Percentiles rank a stretch among this genome's conserved stretches.
phyloP scores from a whole-genome alignment of 164 flowering plant genomes.

The Liquidambar formosana region DNA sequence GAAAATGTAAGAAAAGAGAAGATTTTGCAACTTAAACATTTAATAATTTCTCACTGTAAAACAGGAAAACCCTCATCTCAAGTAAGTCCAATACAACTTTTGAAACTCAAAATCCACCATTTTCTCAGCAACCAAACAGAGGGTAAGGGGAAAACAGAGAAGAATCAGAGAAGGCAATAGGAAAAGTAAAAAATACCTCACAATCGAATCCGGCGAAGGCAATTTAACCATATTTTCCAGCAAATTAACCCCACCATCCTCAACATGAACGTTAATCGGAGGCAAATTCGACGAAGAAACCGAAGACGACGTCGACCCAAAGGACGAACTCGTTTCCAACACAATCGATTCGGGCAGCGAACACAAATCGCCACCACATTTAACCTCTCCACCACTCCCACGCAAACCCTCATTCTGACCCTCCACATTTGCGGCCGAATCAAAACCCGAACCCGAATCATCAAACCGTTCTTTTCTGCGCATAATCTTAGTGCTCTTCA shows the following conservation, averaged over 20 bases:
- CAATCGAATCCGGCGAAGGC: conserved; percentile 25
- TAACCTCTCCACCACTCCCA: conserved; percentile 6
- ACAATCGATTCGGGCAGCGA: conserved; percentile 37
- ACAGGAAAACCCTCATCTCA: too few species aligned
- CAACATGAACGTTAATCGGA: conserved; percentile 24
- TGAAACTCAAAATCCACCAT: background rate
- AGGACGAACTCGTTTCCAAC: conserved; percentile 52
- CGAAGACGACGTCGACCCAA: conserved; percentile 55
- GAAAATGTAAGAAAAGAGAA: background rate
- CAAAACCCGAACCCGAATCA: conserved; percentile 1
- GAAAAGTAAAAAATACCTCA: conserved; percentile 26
- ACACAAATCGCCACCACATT: background rate
- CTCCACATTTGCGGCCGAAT: conserved; percentile 1
- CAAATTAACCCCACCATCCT: conserved; percentile 18
- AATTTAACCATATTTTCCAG: conserved; percentile 23
- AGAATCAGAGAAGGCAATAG: background rate
- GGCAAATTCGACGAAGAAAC: conserved; percentile 41
- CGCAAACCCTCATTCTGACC: conserved; percentile 3
- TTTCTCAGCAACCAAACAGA: background rate
- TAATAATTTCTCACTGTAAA: too few species aligned
- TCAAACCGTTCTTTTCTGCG: conserved; percentile 4
- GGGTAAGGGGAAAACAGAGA: background rate
- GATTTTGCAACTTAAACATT: too few species aligned
- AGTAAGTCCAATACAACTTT: too few species aligned
- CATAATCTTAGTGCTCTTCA: conserved; percentile 30